These are phyloP conservation scores for Paratinospora sagittata DNA, from an alignment of 164 flowering plant genomes.

Conservation along the genomic window DNA sequence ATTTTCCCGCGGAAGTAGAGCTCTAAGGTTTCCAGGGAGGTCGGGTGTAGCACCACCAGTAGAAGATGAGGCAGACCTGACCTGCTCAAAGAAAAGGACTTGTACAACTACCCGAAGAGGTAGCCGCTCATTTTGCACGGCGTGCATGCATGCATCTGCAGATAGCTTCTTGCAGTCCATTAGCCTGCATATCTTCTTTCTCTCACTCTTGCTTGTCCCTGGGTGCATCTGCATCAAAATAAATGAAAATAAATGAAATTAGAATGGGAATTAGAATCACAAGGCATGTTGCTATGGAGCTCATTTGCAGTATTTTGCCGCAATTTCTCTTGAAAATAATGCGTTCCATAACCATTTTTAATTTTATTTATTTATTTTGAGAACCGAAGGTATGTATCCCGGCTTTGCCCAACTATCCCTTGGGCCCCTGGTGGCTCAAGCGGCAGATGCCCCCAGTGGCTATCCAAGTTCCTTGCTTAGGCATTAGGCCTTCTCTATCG, in stretches of 20 bases:
- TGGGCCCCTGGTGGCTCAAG: no score
- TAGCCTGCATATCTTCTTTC: slow-evolving; percentile 75
- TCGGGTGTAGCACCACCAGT: slow-evolving; percentile 47
- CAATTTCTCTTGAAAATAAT: no score
- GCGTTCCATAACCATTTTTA: not conserved
- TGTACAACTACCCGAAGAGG: slow-evolving; percentile 86
- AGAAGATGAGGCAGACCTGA: slow-evolving; percentile 48
- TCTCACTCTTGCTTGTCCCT: slow-evolving; percentile 70
- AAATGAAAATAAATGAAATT: not conserved
- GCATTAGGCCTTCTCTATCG: no score
- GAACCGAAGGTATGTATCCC: no score
- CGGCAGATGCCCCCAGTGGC: no score
- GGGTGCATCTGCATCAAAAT: slow-evolving; percentile 66
- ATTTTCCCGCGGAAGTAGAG: slow-evolving; percentile 29
- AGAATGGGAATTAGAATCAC: not conserved
- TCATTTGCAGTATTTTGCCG: not conserved
- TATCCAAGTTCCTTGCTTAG: no score
- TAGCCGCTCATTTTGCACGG: slow-evolving; percentile 91
- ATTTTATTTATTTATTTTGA: no score
- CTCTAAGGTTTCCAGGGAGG: slow-evolving; percentile 42
- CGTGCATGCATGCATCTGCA: slow-evolving; percentile 87
- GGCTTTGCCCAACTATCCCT: no score
- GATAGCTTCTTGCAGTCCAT: slow-evolving; percentile 96
- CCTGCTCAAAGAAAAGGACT: slow-evolving; percentile 95
- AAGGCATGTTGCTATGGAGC: not conserved